Base-by-base conservation (phyloP, 2,329 filamentous ascomycete species). In the Nannizziopsis arthrosporioides region DNA sequence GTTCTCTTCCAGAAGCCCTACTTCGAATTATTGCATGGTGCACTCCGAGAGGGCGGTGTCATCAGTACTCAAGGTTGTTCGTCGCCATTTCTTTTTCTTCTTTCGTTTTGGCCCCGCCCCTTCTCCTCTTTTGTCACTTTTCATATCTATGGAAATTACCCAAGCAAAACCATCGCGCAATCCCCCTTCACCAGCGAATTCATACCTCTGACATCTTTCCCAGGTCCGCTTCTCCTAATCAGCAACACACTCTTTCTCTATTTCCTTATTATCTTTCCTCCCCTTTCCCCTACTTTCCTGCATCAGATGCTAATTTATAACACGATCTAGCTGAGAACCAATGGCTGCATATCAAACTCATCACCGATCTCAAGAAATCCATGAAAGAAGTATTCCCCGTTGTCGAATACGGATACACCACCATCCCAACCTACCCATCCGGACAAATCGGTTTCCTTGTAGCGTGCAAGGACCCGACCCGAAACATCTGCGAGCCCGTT, bases 51-150 rank as follows among this genome's bases (percentile, higher is more conserved):
- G 63, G 90, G 89, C 72, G 92, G 92, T 75, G 88, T 98, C 66
- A 96, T 98, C 73, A 90, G 88, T 72, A 98, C 92, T 67, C 92
- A 98, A 95, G 92, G 92, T 98, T 94, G 87, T 94, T 88, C 79
- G 87, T 86, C 76, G 81, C 84, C 76, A 84, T 81, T 75, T 80
- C 79, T 78, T 75, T 76, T 71, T 76, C 69, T 89, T 84, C 76
- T 84, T 81, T 74, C 80, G 79, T 78, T 75, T 75, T 71, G 75
- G 69, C 66, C 63, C 67, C 38, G 35, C 35, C 41, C 38, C 44
- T 49, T 34, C 40, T 44, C 14, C 51, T 19, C 51, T 42, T 44
- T 46, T 48, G 51, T 50, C 49, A 42, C 44, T 49, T 19, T 48
- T 40, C 38, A 17, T 36, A 22, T 17, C 43, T 55, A 22, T 22